Evolutionary conservation across 2,329 filamentous ascomycete genomes (phyloP).

Genomic region (Calycina marina): DNA sequence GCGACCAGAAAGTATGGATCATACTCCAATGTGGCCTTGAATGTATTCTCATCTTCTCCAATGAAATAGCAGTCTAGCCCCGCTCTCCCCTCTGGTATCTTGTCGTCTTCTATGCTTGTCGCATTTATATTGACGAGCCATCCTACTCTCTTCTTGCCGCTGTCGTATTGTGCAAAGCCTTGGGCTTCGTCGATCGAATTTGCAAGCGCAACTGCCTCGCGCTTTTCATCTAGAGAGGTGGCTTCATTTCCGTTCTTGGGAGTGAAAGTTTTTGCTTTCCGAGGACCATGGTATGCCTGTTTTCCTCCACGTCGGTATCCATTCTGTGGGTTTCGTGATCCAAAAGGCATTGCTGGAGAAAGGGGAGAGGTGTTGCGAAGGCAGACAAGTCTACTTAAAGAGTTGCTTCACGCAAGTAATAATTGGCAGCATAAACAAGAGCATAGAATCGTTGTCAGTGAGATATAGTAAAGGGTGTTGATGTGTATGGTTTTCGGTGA

Average conservation of each 20-base stretch:
- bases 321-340: constrained; percentile 43
- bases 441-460: background rate
- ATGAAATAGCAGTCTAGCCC: constrained; percentile 97
- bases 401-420: too few relatives aligned
- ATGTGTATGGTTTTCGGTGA: too few relatives aligned
- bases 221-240: constrained; percentile 84
- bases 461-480: background rate
- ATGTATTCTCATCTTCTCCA: constrained; percentile 66
- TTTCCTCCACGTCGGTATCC: constrained; percentile 55
- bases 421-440: too few relatives aligned
- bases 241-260: constrained; percentile 63
- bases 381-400: constrained; percentile 18
- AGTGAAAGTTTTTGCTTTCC: constrained; percentile 61
- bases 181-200: constrained; percentile 88
- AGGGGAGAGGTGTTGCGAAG: constrained; percentile 5
- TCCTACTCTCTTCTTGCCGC: constrained; percentile 65
- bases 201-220: constrained; percentile 70
- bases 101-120: constrained; percentile 73
- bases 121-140: constrained; percentile 96
- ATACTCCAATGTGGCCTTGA: constrained; percentile 93
- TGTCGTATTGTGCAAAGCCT: constrained; percentile 86
- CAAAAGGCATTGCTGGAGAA: constrained; percentile 35
- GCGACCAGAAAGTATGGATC: constrained; percentile 94
- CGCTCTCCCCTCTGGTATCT: constrained; percentile 68
- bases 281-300: constrained; percentile 53